These are phyloP conservation scores for Xylaria longipes DNA, from an alignment of 495 filamentous ascomycete species.

Conservation along the genomic window DNA sequence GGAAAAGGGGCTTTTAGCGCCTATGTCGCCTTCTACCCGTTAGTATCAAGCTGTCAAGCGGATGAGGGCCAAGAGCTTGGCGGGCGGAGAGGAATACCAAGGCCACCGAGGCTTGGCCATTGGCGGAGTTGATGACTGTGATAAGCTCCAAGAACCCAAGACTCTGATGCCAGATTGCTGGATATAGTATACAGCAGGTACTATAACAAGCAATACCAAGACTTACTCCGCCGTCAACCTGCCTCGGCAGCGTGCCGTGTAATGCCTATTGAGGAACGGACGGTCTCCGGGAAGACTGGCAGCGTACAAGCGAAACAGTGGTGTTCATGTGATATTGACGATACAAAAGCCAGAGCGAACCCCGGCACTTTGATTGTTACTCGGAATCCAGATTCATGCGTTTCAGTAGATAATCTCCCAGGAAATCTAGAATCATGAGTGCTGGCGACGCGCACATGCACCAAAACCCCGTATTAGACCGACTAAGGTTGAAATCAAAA, in stretches of 20 bases:
- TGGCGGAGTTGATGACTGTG: conserved; percentile 34
- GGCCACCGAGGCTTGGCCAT: conserved; percentile 43
- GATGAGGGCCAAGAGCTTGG: conserved; percentile 41
- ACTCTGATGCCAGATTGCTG: conserved; percentile 20
- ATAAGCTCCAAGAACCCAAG: conserved; percentile 13
- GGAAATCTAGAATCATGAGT: not conserved
- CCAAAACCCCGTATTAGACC: not conserved
- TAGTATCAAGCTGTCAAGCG: conserved; percentile 15
- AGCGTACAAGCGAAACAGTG: not conserved
- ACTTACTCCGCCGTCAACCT: not conserved
- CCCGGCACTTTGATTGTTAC: not conserved
- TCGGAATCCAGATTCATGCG: not conserved
- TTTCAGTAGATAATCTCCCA: not conserved
- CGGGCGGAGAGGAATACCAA: conserved; percentile 47
- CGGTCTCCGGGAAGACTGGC: not conserved
- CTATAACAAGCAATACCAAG: conserved; percentile 10
- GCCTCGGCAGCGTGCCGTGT: not conserved
- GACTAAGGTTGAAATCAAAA: not conserved
- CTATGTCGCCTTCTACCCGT: not conserved
- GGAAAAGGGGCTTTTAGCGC: not conserved
- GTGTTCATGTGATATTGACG: not conserved
- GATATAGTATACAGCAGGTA: conserved; percentile 1
- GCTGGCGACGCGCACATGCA: not conserved
- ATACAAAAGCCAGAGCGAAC: not conserved
- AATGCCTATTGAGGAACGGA: conserved; percentile 8